Base-by-base conservation (phyloP, 2,329 filamentous ascomycete species). In the Ophiostoma triangulosporum region DNA sequence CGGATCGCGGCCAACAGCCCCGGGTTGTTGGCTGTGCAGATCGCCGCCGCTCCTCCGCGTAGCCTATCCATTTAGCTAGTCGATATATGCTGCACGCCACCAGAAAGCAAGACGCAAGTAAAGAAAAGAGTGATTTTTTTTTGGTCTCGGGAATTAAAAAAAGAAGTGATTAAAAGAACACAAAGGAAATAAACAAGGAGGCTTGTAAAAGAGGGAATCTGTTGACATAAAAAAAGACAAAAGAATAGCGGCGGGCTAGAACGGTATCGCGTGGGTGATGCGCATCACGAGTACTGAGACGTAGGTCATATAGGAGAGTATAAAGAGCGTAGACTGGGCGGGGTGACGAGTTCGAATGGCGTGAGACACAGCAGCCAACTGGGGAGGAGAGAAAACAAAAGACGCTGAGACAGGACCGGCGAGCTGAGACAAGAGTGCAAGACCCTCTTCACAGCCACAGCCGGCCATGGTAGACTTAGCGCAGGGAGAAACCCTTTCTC, bases 401-500 rank as follows among this genome's bases (percentile, higher is more conserved):
- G 26, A 46, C 43, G n/a, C 43, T 6, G 43, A 46, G 43, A 29
- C 43, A 17, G 26, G 26, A 17, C 24, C 43, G 26, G 20, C 26
- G 43, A 17, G 15, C 24, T 9, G 43, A 29, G 26, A 29, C 8
- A n/a, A 12, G 15, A 29, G 15, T 12, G 26, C 9, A 45, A 3
- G 12, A 8, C 24, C 15, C 24, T 12, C 24, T 9, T 46, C 46
- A 45, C 22, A 52, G 43, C 51, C 50, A 58, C 58, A 60, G 59
- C 31, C 12, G 40, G 17, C 45, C 31, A 20, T 22, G 22, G 52
- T 59, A 35, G 38, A 7, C 61, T 82, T 91, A 95, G 73, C 93
- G 89, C 69, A 98, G 86, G 61, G 93, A 98, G 80, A 98, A 98
- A 57, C 91, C 91, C 87, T 97, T 97, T 74, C 89, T 87, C 85